Conservation (phyloP, 306 rosid species). For the Malus sylvestris region DNA sequence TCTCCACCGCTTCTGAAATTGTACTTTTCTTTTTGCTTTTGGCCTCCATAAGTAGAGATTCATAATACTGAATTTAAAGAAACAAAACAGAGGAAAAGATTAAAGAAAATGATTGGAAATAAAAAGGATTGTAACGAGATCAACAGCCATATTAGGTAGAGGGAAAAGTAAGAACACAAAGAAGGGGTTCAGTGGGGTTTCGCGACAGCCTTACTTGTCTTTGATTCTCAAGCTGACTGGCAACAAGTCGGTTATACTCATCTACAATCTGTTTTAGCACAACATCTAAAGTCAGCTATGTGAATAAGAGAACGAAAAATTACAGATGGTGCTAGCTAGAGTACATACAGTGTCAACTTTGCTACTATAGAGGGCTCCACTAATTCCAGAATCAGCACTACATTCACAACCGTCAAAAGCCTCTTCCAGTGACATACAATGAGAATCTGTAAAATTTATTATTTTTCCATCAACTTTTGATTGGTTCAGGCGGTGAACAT, state of each 20-base stretch:
- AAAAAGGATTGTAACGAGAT: no score
- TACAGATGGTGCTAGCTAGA: background rate
- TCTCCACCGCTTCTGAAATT: constrained; percentile 67
- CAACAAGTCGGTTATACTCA: constrained; percentile 82
- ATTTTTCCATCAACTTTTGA: constrained; percentile 74
- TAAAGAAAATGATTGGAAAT: background rate
- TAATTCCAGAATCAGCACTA: constrained; percentile 61
- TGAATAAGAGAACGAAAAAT: background rate
- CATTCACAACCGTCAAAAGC: constrained; percentile 62
- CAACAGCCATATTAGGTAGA: background rate
- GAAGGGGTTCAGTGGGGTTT: background rate
- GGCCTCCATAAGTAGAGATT: constrained; percentile 64
- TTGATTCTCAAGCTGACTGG: constrained; percentile 83
- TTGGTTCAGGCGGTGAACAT: constrained; percentile 87
- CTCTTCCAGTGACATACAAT: constrained; percentile 51
- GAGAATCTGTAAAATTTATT: constrained; percentile 41
- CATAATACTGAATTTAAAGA: constrained; percentile 51
- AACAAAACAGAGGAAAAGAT: background rate
- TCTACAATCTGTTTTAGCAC: constrained; percentile 66
- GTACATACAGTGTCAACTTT: constrained; percentile 82
- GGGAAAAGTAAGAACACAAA: background rate
- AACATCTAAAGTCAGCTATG: constrained; percentile 19
- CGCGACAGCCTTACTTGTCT: constrained; percentile 57
- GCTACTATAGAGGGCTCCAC: constrained; percentile 73
- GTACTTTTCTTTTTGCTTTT: constrained; percentile 55